Evolutionary conservation across 1,139 yeast genomes (phyloP), one percentile per base, ranked within the genome.

Genomic region (Casaregolazyma lundiana): DNA sequence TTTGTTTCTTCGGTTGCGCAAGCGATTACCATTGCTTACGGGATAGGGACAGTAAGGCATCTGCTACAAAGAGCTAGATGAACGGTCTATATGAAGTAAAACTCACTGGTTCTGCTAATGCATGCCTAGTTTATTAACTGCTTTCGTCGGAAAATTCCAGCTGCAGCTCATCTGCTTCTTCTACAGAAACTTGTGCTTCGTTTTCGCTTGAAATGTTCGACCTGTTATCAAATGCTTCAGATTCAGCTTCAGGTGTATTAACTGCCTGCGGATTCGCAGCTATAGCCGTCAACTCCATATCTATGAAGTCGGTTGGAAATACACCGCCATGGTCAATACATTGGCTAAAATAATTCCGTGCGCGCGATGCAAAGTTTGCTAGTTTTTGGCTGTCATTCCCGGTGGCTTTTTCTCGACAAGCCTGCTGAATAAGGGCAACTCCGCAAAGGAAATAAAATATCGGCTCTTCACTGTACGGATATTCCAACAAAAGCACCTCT

Each of bases 391-490:
- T 38, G 43, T 15, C 18, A 11, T 16, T 39, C 7, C 15, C 46
- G 17, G 36, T 30, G 16, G 38, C 30, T 13, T 30, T 41, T 30
- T 49, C 53, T 11, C 29, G 32, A 6, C 48, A 48, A 41, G 54
- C 49, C 38, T 56, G 44, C 46, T 59, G 64, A 20, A 59, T 54
- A 17, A 44, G 42, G 2, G 63, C 65, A 9, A 58, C 49, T 1
- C 63, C 64, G 19, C 48, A 44, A 16, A 52, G 48, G 5, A 58
- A 55, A 41, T 69, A 67, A 41, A 70, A 65, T 0, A 65, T 61
- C 0, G 80, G 80, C 43, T 76, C 76, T 7, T 59, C 61, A 49
- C 66, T 67, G 54, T 67, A 75, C 0, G 80, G 80, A 1, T 75
- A 72, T 46, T 66, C 69, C 35, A 75, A 62, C 29, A 75, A 53